These are phyloP conservation scores for Lentinula boryana DNA, from an alignment of 768 basidiomycete genomes.

Conservation along the genomic window DNA sequence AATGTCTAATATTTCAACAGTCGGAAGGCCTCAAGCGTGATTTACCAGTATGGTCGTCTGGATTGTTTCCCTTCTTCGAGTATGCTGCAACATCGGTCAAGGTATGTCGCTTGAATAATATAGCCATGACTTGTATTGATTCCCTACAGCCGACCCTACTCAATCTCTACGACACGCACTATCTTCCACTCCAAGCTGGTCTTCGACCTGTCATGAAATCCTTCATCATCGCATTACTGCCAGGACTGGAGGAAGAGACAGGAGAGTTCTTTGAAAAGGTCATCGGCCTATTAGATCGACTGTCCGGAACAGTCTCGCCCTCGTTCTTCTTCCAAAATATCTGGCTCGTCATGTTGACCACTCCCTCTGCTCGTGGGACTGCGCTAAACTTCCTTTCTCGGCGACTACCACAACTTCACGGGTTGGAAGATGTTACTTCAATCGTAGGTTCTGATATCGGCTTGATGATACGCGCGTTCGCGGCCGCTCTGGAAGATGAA, in stretches of 20 bases:
- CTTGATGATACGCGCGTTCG: slow-evolving; percentile 89
- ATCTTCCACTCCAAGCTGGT: slow-evolving; percentile 75
- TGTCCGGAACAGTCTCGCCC: slow-evolving; percentile 79
- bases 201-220: slow-evolving; percentile 92
- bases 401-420: slow-evolving; percentile 64
- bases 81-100: slow-evolving; percentile 99
- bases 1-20: slow-evolving; percentile 32
- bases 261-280: slow-evolving; percentile 97
- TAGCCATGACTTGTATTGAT: slow-evolving; percentile 2
- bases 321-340: slow-evolving; percentile 95
- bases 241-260: slow-evolving; percentile 95
- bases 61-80: slow-evolving; percentile 97
- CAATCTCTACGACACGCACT: slow-evolving; percentile 89
- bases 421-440: slow-evolving; percentile 66
- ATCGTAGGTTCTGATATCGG: slow-evolving; percentile 86
- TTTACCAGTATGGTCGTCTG: slow-evolving; percentile 89
- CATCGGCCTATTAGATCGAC: slow-evolving; percentile 66
- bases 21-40: slow-evolving; percentile 83
- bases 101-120: slow-evolving; percentile 31
- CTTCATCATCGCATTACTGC: slow-evolving; percentile 87
- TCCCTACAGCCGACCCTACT: slow-evolving; percentile 69
- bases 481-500: slow-evolving; percentile 88
- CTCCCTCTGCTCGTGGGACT: slow-evolving; percentile 77
- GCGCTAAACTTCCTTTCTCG: slow-evolving; percentile 84
- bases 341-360: slow-evolving; percentile 90